A percentile compares a stretch with the other conserved stretches of the same genome.
Evolutionary conservation across 1,284 basidiomycete genomes (phyloP).

Genomic region (Pascua guehoae): DNA sequence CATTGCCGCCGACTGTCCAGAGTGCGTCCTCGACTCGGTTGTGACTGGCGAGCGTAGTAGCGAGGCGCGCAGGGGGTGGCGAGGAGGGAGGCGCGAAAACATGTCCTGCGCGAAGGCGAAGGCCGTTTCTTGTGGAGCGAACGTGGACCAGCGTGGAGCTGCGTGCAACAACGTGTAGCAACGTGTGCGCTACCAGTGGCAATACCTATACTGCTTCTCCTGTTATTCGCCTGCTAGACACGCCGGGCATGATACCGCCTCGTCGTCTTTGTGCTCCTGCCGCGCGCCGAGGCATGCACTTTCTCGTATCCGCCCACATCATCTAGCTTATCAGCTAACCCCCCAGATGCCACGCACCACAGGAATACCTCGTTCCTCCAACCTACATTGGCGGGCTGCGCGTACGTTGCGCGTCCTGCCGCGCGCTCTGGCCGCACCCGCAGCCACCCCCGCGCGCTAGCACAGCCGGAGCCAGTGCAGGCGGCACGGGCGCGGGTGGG

Average conservation of each 20-base stretch:
- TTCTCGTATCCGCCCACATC: background rate
- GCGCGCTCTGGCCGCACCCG: conserved; percentile 35
- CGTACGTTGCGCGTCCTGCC: conserved; percentile 65
- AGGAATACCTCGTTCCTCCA: conserved; percentile 72
- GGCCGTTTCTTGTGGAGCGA: no score
- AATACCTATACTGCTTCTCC: no score
- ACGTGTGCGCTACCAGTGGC: no score
- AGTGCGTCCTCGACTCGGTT: conserved; percentile 18
- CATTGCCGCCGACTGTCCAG: conserved; percentile 46
- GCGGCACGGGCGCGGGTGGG: background rate
- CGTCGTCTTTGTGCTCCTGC: background rate
- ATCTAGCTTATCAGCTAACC: background rate
- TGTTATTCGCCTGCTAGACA: no score
- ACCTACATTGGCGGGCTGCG: conserved; percentile 63
- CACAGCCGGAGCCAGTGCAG: conserved; percentile 2
- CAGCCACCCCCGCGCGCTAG: conserved; percentile 21
- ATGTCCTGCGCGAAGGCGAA: no score
- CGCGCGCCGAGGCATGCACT: background rate
- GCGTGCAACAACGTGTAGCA: no score
- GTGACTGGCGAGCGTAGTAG: no score
- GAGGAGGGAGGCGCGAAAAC: no score
- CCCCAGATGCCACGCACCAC: conserved; percentile 56
- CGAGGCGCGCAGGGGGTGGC: no score
- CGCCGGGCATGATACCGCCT: no score
- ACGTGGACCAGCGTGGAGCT: no score